Base-by-base conservation (phyloP, 1,284 basidiomycete species). In the Ganoderma sinense region DNA sequence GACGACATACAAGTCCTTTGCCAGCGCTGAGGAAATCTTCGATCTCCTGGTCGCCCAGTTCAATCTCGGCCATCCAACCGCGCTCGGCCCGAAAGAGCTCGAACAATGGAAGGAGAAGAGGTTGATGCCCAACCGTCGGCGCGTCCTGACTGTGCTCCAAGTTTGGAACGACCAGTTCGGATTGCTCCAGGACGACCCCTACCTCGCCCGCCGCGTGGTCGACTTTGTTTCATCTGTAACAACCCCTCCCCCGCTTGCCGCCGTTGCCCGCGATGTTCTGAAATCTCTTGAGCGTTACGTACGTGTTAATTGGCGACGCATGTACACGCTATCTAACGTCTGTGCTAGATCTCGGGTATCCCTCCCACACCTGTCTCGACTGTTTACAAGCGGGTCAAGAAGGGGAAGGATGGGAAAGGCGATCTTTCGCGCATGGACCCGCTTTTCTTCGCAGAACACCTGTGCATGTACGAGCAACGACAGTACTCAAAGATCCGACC, bases 1-100 rank as follows among this genome's bases (percentile, higher is more conserved):
- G 56, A 90, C 88, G 82, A 96, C 94, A 13, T 94, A 93, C 81
- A 87, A 89, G 41, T 93, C 93, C 0, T 95, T 96, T 77, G 91
- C 89, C 40, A 89, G 88, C 7, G 86, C 94, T 2, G 86, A 90
- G 64, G 83, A 85, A 55, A 80, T 96, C 13, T 90, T 95, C 73
- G 88, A 92, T 40, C 82, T 90, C 64, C 85, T 96, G 31, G 82
- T 91, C 33, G 86, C 88, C 48, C 87, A 88, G 11, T 96, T 90
- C 82, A 81, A 86, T 62, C 86, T 90, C 77, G 82, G 84, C 20
- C 82, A 82, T 58, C 91, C 93, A 0, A 79, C 84, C 5, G 82
- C 82, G 13, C 78, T 94, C 10, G 81, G 80, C 6, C 82, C 82
- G 2, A 82, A 84, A 1, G 88, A 94, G 74, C 82, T 87, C 51